phyloP scores from a whole-genome alignment of 768 basidiomycete genomes.

The Boletellus emodensis region DNA sequence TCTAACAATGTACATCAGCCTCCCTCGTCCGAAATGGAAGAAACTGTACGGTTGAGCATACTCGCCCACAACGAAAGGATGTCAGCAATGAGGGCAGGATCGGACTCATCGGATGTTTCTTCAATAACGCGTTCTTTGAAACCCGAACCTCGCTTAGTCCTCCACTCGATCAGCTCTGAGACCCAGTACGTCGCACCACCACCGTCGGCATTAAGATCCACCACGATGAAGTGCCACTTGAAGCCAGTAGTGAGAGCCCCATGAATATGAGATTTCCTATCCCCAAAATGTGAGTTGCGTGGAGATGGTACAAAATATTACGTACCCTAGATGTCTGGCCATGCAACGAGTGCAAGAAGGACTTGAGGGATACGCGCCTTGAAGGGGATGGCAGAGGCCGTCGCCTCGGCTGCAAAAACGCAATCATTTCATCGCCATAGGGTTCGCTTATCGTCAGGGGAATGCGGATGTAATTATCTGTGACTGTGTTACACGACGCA shows the following conservation, averaged over 20 bases:
- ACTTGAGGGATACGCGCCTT: background rate
- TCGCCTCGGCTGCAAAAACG: background rate
- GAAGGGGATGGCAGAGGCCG: background rate
- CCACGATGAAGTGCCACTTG: background rate
- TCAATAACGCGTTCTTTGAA: background rate
- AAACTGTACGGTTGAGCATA: background rate
- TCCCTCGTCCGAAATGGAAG: background rate
- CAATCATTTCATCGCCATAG: background rate
- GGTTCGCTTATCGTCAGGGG: background rate
- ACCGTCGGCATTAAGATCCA: background rate
- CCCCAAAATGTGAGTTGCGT: background rate
- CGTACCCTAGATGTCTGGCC: background rate
- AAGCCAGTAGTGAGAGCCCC: background rate
- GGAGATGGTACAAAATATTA: background rate
- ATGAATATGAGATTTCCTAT: background rate
- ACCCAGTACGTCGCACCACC: background rate
- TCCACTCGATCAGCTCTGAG: background rate
- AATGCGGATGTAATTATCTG: background rate
- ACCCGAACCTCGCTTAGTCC: background rate
- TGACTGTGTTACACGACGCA: background rate
- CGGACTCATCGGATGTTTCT: background rate
- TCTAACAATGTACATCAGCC: background rate
- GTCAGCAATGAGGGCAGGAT: background rate
- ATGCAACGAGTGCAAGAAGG: background rate
- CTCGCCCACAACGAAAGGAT: background rate